Evolutionary conservation across 208 protist genomes (phyloP), one percentile per base, ranked within the genome.

Genomic region (Porcisia deanei): DNA sequence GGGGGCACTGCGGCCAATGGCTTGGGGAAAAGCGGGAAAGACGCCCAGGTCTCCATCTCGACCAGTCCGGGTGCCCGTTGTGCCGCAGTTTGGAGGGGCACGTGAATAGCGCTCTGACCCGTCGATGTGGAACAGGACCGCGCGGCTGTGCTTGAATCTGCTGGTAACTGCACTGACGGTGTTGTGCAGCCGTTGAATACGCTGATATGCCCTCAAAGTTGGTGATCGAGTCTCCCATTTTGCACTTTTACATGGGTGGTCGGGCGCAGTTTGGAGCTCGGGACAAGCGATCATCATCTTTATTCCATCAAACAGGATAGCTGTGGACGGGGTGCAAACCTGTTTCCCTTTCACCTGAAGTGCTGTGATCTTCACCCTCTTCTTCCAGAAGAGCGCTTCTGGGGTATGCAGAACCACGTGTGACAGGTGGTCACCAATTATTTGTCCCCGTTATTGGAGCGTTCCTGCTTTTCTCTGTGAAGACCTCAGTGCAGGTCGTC

Each of bases 221-320:
- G 64, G 77, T 12, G 37, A 72, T 4, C 59, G 70, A 4, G 83
- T 89, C 49, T 20, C 89, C n/a, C 81, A 87, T 47, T 65, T 91
- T 39, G 71, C 30, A 85, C 64, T 58, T 91, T 6, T 57, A 45
- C 0, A 85, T 89, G 20, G 64, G 53, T 12, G 41, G 25, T 1
- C 81, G 76, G 43, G 77, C 76, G 63, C 64, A 80, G 53, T 95
- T 30, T 30, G 88, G 88, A 5, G 39, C 4, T 89, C 91, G 3
- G 91, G 91, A 16, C 88, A 95, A 72, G 81, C 88, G 1, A 82
- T 95, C 39, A 64, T 80, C 20, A 66, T 95, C 22, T 57, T 88
- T 30, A 30, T 30, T 30, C 88, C 88, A 20, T 68, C 77, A 1
- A 95, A 95, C 67, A 76, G 80, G 47, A 12, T 61, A 14, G 66